Base-by-base conservation (phyloP, 148 eudicot genomes). In the Heliosperma pusillum region DNA sequence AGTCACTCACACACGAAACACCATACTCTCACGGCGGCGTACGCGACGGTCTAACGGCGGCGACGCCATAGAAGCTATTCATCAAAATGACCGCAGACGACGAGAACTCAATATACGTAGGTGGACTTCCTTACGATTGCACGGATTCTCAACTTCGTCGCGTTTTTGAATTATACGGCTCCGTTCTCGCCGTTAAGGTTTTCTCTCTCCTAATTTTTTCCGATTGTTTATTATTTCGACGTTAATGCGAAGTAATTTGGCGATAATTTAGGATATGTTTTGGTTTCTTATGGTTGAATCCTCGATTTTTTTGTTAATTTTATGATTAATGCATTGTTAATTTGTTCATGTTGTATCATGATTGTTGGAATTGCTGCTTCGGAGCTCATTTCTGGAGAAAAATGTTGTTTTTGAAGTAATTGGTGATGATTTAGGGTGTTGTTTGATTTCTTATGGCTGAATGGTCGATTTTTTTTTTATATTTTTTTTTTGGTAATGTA, bases 31-130 rank as follows among this genome's bases (percentile, higher is more conserved):
- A 63, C 67, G 67, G 67, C 29, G 67, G 42, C 29, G 29, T 13
- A 12, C 15, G n/a, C 44, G 67, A 15, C 21, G 44, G 67, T 36
- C 1, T 12, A 7, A 16, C 69, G 47, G 69, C 45, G 56, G 20
- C 21, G 13, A 50, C n/a, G 21, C 27, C 17, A 3, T 3, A 7
- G 29, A 42, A 68, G 19, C 20, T 15, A 6, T 29, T n/a, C 52
- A 16, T 21, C 6, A 61, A 72, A n/a, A 91, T 91, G 98, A 89
- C 92, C 15, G 66, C 90, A 17, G 96, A 92, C 84, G 98, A 90
- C 68, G 85, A 85, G 4, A 91, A 84, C 45, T 94, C 98, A 19
- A 82, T 94, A 24, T 94, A 94, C 78, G 97, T 94, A 0, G 98
- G 98, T 8, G 96, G 92, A 17, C 83, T 94, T 53, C 89, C 97